Evolutionary conservation across 2,329 filamentous ascomycete species (phyloP).

Genomic region (Xylaria arbuscula): DNA sequence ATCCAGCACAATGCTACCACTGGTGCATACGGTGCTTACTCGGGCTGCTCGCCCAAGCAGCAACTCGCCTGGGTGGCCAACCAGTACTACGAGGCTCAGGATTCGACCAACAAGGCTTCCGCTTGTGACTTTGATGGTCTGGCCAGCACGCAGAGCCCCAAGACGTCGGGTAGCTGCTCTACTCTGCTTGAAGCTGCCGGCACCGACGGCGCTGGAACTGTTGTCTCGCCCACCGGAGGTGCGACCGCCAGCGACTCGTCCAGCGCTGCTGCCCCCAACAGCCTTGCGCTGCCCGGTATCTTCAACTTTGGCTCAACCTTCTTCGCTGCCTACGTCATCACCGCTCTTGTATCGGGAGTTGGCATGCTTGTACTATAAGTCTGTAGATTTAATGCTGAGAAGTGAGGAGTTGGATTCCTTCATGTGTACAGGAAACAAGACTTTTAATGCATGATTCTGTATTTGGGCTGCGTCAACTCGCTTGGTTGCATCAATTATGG

Average conservation of each 20-base stretch:
- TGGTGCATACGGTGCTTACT: constrained; percentile 80
- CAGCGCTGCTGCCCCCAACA: constrained; percentile 57
- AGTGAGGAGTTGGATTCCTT: constrained; percentile 18
- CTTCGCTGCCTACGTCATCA: constrained; percentile 61
- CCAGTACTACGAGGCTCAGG: constrained; percentile 68
- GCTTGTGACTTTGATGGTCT: constrained; percentile 80
- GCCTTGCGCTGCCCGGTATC: constrained; percentile 50
- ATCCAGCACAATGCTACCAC: constrained; percentile 74
- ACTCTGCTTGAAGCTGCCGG: constrained; percentile 72
- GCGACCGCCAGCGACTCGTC: constrained; percentile 55
- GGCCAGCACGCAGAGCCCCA: constrained; percentile 64
- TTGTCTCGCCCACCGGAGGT: constrained; percentile 59
- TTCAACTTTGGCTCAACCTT: constrained; percentile 50
- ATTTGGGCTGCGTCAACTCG: neutral
- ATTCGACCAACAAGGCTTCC: constrained; percentile 62
- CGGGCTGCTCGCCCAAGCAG: constrained; percentile 77
- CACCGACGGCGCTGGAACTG: constrained; percentile 66
- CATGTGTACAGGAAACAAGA: constrained; percentile 21
- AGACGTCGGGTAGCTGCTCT: constrained; percentile 65
- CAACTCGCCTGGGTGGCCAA: constrained; percentile 81
- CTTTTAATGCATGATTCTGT: constrained; percentile 5
- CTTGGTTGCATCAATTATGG: neutral
- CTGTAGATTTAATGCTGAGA: constrained; percentile 19
- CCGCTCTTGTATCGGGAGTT: constrained; percentile 62
- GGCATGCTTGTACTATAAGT: constrained; percentile 66